Base-by-base conservation (phyloP, 176 grass and related monocot genomes). In the Cenchrus americanus region DNA sequence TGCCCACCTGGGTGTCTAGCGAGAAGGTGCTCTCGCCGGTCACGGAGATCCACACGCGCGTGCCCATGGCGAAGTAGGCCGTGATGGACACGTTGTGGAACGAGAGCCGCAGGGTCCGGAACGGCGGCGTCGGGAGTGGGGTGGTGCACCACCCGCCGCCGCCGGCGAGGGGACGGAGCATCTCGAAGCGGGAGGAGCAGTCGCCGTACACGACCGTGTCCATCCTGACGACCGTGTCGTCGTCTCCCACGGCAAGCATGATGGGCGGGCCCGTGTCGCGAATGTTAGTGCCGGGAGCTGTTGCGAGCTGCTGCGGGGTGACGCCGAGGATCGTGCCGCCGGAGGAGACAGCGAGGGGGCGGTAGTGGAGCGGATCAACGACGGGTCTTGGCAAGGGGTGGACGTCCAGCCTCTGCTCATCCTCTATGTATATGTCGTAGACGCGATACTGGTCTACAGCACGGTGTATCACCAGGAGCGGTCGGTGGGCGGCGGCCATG, bases 21-120 rank as follows among this genome's bases (percentile, higher is more conserved):
- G 64, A 67, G 64, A 67, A 67, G 64, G 64, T 67, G 64, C 64
- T 34, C 64, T 67, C 34, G 34, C 34, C 64, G 64, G 64, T 10
- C 7, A 67, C 64, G 34, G 64, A 41, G 64, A 67, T 67, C 64
- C 64, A 67, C 64, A 67, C 64, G 32, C 17, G 7, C 3, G 32
- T 67, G 64, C 64, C 64, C 64, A 40, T 67, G 1, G 10, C 17
- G 3, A 67, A 67, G 34, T 67, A 41, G 64, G 34, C 37, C 34
- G 34, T 19, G 32, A 41, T 67, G 64, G 64, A 21, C 1, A 10
- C 34, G 64, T 17, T 67, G 15, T 67, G 34, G 64, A 9, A 41
- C 64, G 15, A 32, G 32, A 40, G 64, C 15, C 63, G 34, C 34
- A 37, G 34, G 34, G 34, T 37, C 34, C 34, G 34, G 30, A 66